Evolutionary conservation across 176 grass and related monocot species (phyloP), one percentile per base, ranked within the genome.

Genomic region (Ananas comosus): DNA sequence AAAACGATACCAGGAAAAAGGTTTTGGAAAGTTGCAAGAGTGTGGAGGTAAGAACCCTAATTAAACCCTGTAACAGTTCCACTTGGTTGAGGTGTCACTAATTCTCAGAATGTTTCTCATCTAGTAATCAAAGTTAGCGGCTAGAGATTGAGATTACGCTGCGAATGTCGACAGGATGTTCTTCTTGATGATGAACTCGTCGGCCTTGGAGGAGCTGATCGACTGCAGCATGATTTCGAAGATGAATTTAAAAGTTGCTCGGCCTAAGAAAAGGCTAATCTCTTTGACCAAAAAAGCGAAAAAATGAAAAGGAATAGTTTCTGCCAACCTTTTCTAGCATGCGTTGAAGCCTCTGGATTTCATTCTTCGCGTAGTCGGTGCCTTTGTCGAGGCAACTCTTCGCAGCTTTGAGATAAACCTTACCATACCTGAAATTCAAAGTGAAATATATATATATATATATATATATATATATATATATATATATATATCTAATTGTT

Each of bases 151-250:
- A 19, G 21, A 61, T 80, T 81, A 97, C 81, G 86, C 91, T 27
- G 86, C 75, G 69, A 90, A 97, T 63, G 73, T 74, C 11, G 75
- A 90, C 28, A 97, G 77, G 63, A 97, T 97, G 84, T 97, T 97
- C 80, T 97, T 93, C 89, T 97, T 97, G 78, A 97, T 86, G 80
- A 81, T 8, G 42, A 97, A 97, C 51, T 97, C 86, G 49, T 97
- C 94, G 4, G 94, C 86, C 79, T 97, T 97, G 59, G 82, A 71
- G 64, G 89, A 70, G 24, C 78, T 90, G 85, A 97, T 86, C 1
- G 94, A 83, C 94, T 97, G 79, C 49, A 66, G 51, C 66, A 6
- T 19, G 61, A 75, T 42, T 75, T 29, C 73, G 67, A 80, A 19
- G 33, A 42, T 42, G 5, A 42, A 42, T 42, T 6, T 42, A 42